phyloP scores from a whole-genome alignment of 1,284 basidiomycete species.

The Rhodotorula sp. region DNA sequence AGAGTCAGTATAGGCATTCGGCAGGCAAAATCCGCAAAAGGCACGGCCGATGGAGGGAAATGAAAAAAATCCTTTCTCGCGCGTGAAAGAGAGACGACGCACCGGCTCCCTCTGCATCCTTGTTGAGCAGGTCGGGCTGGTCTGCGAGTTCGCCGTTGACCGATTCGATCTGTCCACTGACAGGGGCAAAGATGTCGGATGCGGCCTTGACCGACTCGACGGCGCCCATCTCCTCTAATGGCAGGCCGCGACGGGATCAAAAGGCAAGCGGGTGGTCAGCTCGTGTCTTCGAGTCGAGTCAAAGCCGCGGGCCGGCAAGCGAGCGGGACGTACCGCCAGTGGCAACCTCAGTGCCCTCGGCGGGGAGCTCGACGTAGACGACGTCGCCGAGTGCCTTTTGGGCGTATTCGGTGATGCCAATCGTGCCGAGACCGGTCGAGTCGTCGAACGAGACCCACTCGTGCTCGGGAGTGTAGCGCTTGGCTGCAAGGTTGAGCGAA shows the following conservation, averaged over 20 bases:
- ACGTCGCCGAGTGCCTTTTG: constrained; percentile 92
- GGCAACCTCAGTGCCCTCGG: constrained; percentile 63
- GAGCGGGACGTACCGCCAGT: constrained; percentile 66
- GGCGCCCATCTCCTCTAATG: constrained; percentile 81
- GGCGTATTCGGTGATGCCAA: constrained; percentile 91
- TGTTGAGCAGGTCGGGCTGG: constrained; percentile 82
- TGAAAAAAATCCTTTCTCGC: neutral
- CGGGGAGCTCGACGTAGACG: constrained; percentile 91
- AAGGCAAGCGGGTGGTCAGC: neutral
- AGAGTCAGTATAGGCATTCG: neutral
- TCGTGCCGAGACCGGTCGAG: constrained; percentile 70
- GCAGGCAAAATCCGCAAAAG: neutral
- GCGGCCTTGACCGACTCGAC: constrained; percentile 89
- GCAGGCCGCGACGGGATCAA: neutral
- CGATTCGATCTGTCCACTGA: constrained; percentile 76
- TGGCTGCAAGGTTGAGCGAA: constrained; percentile 58
- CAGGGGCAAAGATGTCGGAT: constrained; percentile 71
- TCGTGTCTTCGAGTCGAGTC: neutral
- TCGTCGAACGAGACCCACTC: constrained; percentile 84
- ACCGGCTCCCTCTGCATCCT: constrained; percentile 83
- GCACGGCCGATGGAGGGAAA: neutral
- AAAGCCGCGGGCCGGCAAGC: neutral
- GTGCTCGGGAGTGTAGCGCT: constrained; percentile 83
- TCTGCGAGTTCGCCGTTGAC: constrained; percentile 72
- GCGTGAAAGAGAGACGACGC: constrained; percentile 43